These are phyloP conservation scores for Phoma herbarum DNA, from an alignment of 2,329 filamentous ascomycete species.

Conservation along the genomic window DNA sequence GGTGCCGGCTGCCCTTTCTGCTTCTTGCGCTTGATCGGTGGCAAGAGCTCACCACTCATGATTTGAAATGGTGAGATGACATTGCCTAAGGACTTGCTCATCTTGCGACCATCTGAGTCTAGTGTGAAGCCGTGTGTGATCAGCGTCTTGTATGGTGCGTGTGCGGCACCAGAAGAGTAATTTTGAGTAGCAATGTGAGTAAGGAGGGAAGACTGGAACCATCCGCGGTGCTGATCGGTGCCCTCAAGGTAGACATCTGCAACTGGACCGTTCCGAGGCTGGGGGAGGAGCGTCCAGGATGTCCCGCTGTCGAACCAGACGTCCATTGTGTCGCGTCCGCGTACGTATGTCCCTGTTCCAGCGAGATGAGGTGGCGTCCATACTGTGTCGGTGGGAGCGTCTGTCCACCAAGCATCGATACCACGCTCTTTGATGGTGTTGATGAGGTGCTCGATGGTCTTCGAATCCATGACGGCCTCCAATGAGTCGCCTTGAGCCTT, in stretches of 20 bases:
- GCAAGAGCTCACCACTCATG: conserved; percentile 81
- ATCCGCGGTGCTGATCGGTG: conserved; percentile 94
- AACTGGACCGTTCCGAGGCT: conserved; percentile 51
- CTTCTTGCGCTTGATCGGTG: conserved; percentile 72
- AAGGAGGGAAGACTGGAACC: conserved; percentile 96
- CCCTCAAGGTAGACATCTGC: conserved; percentile 95
- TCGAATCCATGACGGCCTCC: conserved; percentile 77
- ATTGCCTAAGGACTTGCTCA: conserved; percentile 98
- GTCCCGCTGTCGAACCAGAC: conserved; percentile 99
- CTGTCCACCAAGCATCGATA: conserved; percentile 95
- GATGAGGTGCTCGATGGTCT: conserved; percentile 86
- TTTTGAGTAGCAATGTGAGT: conserved; percentile 77
- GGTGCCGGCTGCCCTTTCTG: conserved; percentile 56
- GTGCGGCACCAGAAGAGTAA: conserved; percentile 21
- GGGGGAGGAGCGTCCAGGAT: conserved; percentile 73
- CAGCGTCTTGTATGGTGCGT: conserved; percentile 83
- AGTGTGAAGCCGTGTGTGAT: conserved; percentile 96
- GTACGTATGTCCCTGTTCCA: conserved; percentile 66
- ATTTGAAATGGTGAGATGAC: conserved; percentile 82
- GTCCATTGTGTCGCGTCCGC: conserved; percentile 96
- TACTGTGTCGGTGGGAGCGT: conserved; percentile 74
- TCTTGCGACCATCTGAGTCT: conserved; percentile 90
- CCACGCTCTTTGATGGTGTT: conserved; percentile 77
- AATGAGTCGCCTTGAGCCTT: conserved; percentile 67
- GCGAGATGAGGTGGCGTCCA: conserved; percentile 77